These are phyloP conservation scores for Manihot esculenta DNA, from an alignment of 441 rosid species.

Conservation along the genomic window DNA sequence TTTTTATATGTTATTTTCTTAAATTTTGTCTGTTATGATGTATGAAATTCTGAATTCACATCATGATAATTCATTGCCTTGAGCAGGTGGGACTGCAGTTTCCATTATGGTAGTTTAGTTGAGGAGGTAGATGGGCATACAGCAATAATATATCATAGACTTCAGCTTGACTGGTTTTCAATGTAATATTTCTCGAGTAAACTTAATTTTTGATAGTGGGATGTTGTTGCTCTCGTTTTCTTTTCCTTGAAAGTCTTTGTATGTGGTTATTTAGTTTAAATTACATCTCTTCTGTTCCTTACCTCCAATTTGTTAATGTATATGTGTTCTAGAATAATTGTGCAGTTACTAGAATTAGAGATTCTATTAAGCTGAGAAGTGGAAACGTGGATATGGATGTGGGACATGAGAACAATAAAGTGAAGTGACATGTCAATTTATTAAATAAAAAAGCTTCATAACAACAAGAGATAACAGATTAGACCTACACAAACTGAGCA, in stretches of 20 bases:
- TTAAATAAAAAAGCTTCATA: neutral
- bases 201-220: slow-evolving; percentile 3
- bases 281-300: neutral
- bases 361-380: neutral
- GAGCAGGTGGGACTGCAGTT: slow-evolving; percentile 99
- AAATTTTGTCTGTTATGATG: neutral
- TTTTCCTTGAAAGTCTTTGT: neutral
- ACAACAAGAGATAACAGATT: neutral
- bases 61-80: slow-evolving; percentile 22
- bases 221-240: neutral
- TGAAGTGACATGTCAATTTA: neutral
- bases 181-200: slow-evolving; percentile 45
- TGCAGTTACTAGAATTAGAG: neutral
- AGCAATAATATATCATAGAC: slow-evolving; percentile 91
- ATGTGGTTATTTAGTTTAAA: neutral
- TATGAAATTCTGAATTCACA: neutral
- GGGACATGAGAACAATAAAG: neutral
- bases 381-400: neutral
- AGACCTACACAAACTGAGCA: neutral
- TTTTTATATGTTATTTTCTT: neutral
- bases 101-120: slow-evolving; percentile 90
- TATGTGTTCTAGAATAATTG: neutral
- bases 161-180: slow-evolving; percentile 98
- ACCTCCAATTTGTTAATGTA: neutral
- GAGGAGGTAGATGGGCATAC: slow-evolving; percentile 99